A percentile compares a stretch with the other conserved stretches of the same genome.
Conservation (phyloP, 176 grass and related monocot species). For the Oryza brachyantha region DNA sequence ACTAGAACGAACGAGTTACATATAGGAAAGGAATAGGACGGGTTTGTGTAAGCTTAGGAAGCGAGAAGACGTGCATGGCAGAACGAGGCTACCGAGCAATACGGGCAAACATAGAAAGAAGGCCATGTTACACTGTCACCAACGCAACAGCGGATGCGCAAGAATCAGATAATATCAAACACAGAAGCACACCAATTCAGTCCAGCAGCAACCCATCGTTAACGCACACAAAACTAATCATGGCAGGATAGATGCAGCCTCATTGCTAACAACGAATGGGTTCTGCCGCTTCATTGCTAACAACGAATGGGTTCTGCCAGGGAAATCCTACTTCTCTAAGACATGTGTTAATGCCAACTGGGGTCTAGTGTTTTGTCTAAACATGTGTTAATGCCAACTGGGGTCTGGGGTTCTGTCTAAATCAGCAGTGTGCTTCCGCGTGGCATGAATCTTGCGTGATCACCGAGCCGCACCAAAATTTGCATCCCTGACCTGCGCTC, state of each 20-base stretch:
- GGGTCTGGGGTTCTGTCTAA: neutral
- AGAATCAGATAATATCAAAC: neutral
- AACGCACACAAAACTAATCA: too few relatives aligned
- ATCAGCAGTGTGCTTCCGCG: neutral
- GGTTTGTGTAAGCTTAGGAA: too few relatives aligned
- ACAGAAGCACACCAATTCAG: neutral
- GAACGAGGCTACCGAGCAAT: neutral
- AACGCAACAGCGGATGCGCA: neutral
- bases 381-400: neutral
- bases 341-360: slow-evolving; percentile 1
- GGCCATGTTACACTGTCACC: neutral
- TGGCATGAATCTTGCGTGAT: neutral
- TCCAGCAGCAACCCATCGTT: neutral
- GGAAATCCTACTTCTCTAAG: slow-evolving; percentile 13
- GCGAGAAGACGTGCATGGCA: too few relatives aligned
- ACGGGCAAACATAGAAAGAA: neutral
- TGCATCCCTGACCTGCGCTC: neutral
- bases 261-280: neutral
- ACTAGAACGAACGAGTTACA: too few relatives aligned
- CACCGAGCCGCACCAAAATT: slow-evolving; percentile 12
- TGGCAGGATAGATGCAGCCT: neutral
- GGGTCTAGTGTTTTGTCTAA: neutral
- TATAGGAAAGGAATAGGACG: too few relatives aligned
- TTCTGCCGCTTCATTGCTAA: neutral
- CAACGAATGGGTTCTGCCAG: neutral